phyloP scores from a whole-genome alignment of 495 filamentous ascomycete genomes.

The Aspergillus nidulans region DNA sequence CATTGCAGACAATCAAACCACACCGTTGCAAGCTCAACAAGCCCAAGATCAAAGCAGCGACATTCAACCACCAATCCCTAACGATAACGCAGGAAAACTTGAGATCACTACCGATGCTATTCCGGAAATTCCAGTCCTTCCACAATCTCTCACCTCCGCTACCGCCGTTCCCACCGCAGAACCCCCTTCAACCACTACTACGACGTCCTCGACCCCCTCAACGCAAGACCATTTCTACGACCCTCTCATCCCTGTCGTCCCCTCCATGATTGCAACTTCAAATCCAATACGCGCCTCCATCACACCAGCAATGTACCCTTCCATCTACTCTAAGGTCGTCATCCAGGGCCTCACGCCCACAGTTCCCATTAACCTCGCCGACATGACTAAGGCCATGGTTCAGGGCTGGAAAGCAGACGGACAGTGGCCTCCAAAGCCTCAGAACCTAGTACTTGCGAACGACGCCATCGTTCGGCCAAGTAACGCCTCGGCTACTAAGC shows the following conservation, averaged over 20 bases:
- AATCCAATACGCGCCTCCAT: conserved; percentile 73
- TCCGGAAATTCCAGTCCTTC: conserved; percentile 12
- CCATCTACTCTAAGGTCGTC: conserved; percentile 86
- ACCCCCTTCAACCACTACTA: conserved; percentile 16
- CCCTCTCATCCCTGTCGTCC: conserved; percentile 54
- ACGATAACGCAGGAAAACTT: neutral
- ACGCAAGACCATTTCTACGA: conserved; percentile 23
- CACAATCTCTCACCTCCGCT: conserved; percentile 3
- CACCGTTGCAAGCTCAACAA: neutral
- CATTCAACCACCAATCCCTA: conserved; percentile 3
- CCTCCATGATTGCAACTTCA: conserved; percentile 61
- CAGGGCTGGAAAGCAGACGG: conserved; percentile 91
- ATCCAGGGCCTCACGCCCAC: conserved; percentile 70
- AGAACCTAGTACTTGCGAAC: conserved; percentile 32
- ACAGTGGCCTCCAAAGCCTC: conserved; percentile 79
- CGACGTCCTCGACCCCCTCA: neutral
- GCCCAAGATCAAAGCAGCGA: conserved; percentile 25
- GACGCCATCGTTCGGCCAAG: conserved; percentile 20
- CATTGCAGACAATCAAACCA: conserved; percentile 20
- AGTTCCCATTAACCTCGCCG: conserved; percentile 79
- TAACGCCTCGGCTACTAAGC: neutral
- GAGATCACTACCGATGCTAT: neutral
- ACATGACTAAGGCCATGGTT: conserved; percentile 77
- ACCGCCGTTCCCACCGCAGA: conserved; percentile 4
- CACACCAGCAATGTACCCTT: conserved; percentile 63